Evolutionary conservation across 495 filamentous ascomycete genomes (phyloP).

Genomic region (Sordaria brevicollis): DNA sequence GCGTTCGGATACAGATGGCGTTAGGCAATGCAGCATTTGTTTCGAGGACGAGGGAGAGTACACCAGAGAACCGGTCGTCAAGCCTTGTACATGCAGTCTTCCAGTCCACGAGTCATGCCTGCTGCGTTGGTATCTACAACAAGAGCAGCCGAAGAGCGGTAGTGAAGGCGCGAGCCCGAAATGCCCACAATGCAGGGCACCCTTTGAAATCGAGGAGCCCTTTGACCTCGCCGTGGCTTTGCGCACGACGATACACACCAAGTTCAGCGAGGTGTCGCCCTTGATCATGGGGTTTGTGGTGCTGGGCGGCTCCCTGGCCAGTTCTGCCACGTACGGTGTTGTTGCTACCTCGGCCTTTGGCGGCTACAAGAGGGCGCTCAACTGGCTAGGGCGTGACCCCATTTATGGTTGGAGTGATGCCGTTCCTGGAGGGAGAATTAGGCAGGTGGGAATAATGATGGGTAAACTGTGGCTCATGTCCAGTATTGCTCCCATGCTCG

Average conservation of each 20-base stretch:
- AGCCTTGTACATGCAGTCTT: slow-evolving; percentile 79
- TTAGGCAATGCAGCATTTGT: slow-evolving; percentile 82
- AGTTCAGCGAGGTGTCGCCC: slow-evolving; percentile 48
- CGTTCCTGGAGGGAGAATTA: not conserved
- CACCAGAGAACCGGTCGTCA: slow-evolving; percentile 64
- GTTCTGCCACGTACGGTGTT: slow-evolving; percentile 28
- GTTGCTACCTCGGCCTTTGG: slow-evolving; percentile 26
- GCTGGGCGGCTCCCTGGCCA: slow-evolving; percentile 39
- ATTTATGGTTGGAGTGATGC: not conserved
- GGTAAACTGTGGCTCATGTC: slow-evolving; percentile 16
- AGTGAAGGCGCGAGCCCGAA: slow-evolving; percentile 51
- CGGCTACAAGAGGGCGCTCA: slow-evolving; percentile 16
- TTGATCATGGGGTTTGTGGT: slow-evolving; percentile 47
- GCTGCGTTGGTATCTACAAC: slow-evolving; percentile 71
- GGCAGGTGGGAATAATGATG: not conserved
- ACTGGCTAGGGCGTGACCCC: slow-evolving; percentile 11
- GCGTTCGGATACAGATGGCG: slow-evolving; percentile 12
- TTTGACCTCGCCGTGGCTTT: slow-evolving; percentile 54
- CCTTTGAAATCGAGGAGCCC: slow-evolving; percentile 64
- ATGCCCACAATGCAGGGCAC: slow-evolving; percentile 85
- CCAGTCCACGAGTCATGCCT: slow-evolving; percentile 87
- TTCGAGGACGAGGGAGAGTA: slow-evolving; percentile 63
- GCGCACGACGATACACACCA: slow-evolving; percentile 42
- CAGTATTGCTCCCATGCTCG: slow-evolving; percentile 28
- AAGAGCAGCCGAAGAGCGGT: slow-evolving; percentile 33